phyloP scores from a whole-genome alignment of 176 grass and related monocot species.

The Rhynchospora tenuis region DNA sequence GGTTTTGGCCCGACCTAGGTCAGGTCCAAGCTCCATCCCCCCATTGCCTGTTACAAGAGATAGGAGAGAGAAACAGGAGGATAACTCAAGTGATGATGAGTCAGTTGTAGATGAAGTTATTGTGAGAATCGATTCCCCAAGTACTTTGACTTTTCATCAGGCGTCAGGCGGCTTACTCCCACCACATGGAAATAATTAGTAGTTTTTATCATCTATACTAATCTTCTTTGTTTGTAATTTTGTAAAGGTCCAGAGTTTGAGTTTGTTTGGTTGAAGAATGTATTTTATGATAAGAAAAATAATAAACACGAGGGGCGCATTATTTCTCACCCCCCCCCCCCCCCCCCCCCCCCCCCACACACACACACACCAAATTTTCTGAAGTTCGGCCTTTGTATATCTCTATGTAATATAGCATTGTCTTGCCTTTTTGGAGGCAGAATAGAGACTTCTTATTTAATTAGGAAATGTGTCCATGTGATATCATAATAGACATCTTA shows the following conservation, averaged over 20 bases:
- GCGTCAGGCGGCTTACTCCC: conserved; percentile 14
- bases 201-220: neutral
- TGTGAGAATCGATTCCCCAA: conserved; percentile 80
- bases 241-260: neutral
- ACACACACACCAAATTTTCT: too few relatives aligned
- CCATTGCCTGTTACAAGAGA: conserved; percentile 15
- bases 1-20: neutral
- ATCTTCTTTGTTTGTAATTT: neutral
- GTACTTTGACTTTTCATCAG: conserved; percentile 57
- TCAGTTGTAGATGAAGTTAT: conserved; percentile 66
- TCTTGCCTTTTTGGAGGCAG: neutral
- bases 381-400: neutral
- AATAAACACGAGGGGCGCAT: neutral
- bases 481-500: too few relatives aligned
- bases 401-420: neutral
- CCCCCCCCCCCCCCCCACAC: too few relatives aligned
- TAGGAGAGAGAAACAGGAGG: neutral
- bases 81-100: conserved; percentile 60
- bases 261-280: neutral
- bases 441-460: neutral
- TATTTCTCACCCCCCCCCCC: too few relatives aligned
- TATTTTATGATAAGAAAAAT: neutral
- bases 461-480: too few relatives aligned
- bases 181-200: neutral
- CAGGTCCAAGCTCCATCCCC: neutral